phyloP scores from a whole-genome alignment of 2,329 filamentous ascomycete genomes.

The Scedosporium apiospermum region DNA sequence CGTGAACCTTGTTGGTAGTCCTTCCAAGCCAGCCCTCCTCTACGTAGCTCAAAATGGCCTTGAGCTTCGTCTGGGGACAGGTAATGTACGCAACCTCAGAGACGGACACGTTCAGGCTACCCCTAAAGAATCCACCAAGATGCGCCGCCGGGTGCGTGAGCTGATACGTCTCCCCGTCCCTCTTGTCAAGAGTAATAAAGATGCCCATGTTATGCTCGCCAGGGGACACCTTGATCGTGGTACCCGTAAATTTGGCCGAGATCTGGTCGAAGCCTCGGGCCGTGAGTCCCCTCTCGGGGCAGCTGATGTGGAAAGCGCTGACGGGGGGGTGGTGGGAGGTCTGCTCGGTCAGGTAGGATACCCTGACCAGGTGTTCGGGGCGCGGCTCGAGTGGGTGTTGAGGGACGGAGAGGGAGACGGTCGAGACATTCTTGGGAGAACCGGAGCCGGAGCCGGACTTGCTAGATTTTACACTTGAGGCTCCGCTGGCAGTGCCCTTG shows the following conservation, averaged over 20 bases:
- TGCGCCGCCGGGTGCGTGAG: constrained; percentile 92
- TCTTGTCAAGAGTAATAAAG: constrained; percentile 75
- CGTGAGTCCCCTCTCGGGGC: constrained; percentile 78
- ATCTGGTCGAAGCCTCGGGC: constrained; percentile 93
- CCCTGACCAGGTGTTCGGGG: constrained; percentile 48
- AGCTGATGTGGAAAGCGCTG: constrained; percentile 89
- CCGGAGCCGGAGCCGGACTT: constrained; percentile 20
- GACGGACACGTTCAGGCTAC: constrained; percentile 81
- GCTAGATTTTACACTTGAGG: constrained; percentile 37
- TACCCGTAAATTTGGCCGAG: constrained; percentile 95
- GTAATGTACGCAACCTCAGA: constrained; percentile 82
- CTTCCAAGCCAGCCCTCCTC: constrained; percentile 94
- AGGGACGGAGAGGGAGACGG: constrained; percentile 40
- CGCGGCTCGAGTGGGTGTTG: constrained; percentile 33
- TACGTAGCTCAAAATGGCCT: constrained; percentile 84
- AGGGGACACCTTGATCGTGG: constrained; percentile 81
- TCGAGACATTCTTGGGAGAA: constrained; percentile 33
- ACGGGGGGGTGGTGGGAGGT: constrained; percentile 97
- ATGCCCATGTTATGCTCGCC: constrained; percentile 94
- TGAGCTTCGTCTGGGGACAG: constrained; percentile 82
- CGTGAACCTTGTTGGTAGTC: constrained; percentile 83
- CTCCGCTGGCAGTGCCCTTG: constrained; percentile 27
- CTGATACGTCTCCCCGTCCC: constrained; percentile 84
- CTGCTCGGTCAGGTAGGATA: constrained; percentile 95
- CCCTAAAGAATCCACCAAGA: constrained; percentile 77